phyloP scores from a whole-genome alignment of 202 grass and related monocot species.

The Bolboschoenoplectus hybrid region DNA sequence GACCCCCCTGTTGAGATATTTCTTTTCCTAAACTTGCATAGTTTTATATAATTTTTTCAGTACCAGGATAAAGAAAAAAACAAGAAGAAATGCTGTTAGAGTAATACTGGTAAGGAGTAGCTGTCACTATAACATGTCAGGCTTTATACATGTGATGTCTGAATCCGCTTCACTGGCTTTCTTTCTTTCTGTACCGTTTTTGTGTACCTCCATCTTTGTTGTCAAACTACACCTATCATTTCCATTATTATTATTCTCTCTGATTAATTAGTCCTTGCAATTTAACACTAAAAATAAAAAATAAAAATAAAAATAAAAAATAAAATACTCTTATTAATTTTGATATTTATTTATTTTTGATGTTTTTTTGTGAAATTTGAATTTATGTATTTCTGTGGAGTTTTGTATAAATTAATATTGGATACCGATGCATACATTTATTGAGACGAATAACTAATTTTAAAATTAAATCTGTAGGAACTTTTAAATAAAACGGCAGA shows the following conservation, averaged over 20 bases:
- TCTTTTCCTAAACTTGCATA: background rate
- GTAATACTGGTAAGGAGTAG: conserved; percentile 1
- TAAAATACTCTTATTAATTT: too few species aligned
- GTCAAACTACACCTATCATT: background rate
- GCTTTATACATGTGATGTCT: conserved; percentile 38
- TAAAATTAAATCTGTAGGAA: too few species aligned
- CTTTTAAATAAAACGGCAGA: too few species aligned
- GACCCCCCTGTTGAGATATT: too few species aligned
- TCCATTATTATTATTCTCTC: background rate
- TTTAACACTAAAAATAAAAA: background rate
- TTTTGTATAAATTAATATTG: too few species aligned
- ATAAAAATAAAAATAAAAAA: background rate
- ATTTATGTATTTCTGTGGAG: too few species aligned
- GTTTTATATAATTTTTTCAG: background rate
- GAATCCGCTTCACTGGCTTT: conserved; percentile 9
- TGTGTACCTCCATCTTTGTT: background rate
- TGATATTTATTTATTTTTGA: too few species aligned
- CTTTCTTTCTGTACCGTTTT: conserved; percentile 19
- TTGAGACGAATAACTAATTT: too few species aligned
- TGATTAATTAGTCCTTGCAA: background rate
- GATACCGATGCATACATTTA: too few species aligned
- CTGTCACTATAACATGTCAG: conserved; percentile 30
- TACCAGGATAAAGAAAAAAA: background rate
- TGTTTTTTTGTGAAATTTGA: too few species aligned
- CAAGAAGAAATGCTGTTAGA: background rate